Base-by-base conservation (phyloP, 1,139 yeast species). In the Taphrina wiesneri region DNA sequence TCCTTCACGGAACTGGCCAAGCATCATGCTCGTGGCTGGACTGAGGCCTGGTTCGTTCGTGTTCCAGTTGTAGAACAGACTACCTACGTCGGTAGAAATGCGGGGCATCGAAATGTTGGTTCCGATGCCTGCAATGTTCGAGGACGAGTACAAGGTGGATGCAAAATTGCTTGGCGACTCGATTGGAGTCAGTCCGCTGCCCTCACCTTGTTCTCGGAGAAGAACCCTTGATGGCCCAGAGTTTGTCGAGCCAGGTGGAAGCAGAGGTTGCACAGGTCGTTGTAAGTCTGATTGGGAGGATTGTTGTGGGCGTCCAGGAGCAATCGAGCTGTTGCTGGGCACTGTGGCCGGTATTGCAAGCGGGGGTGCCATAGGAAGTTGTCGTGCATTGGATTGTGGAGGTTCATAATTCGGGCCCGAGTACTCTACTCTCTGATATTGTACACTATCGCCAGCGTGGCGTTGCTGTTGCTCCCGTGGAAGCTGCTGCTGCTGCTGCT, bases 71-170 rank as follows among this genome's bases (percentile, higher is more conserved):
- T 60, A 60, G 43, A 60, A 60, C 13, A 60, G 51, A 19, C 57
- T 60, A 32, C 64, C 64, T 41, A 60, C 64, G 47, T 60, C 64
- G 1, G 64, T 60, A n/a, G 64, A 49, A 15, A 60, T 60, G 32
- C 64, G 49, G 13, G 64, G 64, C n/a, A 60, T 53, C 41, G 56
- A 39, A 32, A 60, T 45, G 47, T 60, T 39, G 26, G 51, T 60
- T 19, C 64, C 64, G 28, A 60, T 49, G 7, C 52, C 57, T 25
- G 56, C 32, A 13, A 60, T 39, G 15, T 36, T 23, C 17, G 36
- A n/a, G 32, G 59, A 25, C n/a, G 59, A 11, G 34, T 54, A 54
- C 34, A 54, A 32, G 13, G 19, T 36, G 21, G 59, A 54, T 15
- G 57, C 64, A 41, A 51, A 60, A 19, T 45, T 53, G 36, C 57